Percentiles rank a stretch among this genome's conserved stretches.
Conservation (phyloP, 2,329 filamentous ascomycete genomes). For the Hansfordia pulvinata region DNA sequence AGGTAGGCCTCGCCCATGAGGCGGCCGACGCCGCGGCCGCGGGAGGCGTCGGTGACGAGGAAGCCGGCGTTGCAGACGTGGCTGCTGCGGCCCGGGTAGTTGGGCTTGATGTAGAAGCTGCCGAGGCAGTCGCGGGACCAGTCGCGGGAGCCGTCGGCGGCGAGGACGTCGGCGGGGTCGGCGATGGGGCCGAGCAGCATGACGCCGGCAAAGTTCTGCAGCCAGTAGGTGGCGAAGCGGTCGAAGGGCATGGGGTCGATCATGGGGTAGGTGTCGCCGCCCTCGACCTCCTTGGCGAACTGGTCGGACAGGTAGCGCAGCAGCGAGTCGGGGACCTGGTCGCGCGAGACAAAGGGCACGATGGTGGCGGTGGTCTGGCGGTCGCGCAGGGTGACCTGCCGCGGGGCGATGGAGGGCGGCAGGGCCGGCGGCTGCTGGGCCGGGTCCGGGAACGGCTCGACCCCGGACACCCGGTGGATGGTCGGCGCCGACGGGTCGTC, state of each 20-base stretch:
- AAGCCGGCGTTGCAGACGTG: slow-evolving; percentile 83
- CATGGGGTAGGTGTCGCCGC: slow-evolving; percentile 88
- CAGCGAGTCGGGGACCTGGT: slow-evolving; percentile 63
- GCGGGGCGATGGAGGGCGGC: slow-evolving; percentile 54
- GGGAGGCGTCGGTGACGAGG: slow-evolving; percentile 58
- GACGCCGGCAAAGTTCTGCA: slow-evolving; percentile 77
- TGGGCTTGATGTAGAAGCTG: slow-evolving; percentile 89
- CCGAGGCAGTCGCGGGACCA: slow-evolving; percentile 75
- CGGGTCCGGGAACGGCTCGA: slow-evolving; percentile 49
- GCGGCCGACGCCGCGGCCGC: slow-evolving; percentile 61
- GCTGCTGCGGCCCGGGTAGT: slow-evolving; percentile 81
- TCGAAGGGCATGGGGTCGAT: slow-evolving; percentile 61
- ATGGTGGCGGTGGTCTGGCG: slow-evolving; percentile 73
- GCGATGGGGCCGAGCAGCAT: slow-evolving; percentile 73
- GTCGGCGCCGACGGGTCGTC: slow-evolving; percentile 61
- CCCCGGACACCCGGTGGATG: slow-evolving; percentile 57
- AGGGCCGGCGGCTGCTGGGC: slow-evolving; percentile 48
- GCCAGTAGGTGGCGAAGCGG: slow-evolving; percentile 74
- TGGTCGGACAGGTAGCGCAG: slow-evolving; percentile 69
- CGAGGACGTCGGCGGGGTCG: slow-evolving; percentile 40
- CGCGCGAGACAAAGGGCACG: slow-evolving; percentile 65
- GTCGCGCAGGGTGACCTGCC: slow-evolving; percentile 72
- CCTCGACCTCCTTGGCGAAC: slow-evolving; percentile 81
- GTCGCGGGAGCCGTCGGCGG: slow-evolving; percentile 52
- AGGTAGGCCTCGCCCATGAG: slow-evolving; percentile 67